Percentiles rank a stretch among this genome's conserved stretches.
Evolutionary conservation across 257 asterid genomes (phyloP).

Genomic region (Parsonsia alboflavescens): DNA sequence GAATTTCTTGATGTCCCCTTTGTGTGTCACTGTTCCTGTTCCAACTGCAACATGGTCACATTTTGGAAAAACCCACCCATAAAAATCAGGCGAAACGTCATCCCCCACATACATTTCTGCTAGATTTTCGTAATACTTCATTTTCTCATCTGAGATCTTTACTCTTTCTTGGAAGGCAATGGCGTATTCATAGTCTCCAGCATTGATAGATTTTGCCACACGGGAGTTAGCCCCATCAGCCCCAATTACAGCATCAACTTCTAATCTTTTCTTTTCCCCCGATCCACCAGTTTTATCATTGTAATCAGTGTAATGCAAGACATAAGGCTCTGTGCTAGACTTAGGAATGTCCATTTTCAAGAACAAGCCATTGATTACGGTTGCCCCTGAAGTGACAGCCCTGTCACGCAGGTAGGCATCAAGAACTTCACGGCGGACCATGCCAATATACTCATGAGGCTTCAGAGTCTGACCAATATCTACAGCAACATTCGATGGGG

Average conservation of each 20-base stretch:
- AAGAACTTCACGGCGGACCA: constrained; percentile 95
- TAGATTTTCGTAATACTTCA: constrained; percentile 74
- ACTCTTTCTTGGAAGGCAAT: constrained; percentile 90
- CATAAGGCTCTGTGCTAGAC: constrained; percentile 51
- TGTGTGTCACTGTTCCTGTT: constrained; percentile 90
- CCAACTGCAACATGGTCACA: constrained; percentile 98
- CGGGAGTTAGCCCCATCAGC: constrained; percentile 99
- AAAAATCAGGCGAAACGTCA: constrained; percentile 87
- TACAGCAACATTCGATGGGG: constrained; percentile 90
- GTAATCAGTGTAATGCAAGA: constrained; percentile 64
- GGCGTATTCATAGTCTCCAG: constrained; percentile 95
- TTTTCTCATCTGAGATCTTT: constrained; percentile 72
- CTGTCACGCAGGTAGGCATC: constrained; percentile 84
- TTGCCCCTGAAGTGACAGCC: constrained; percentile 66
- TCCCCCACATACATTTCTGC: constrained; percentile 96
- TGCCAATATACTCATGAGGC: constrained; percentile 90
- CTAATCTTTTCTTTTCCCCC: constrained; percentile 62
- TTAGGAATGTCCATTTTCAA: constrained; percentile 71
- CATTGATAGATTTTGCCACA: constrained; percentile 69
- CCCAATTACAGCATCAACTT: constrained; percentile 85
- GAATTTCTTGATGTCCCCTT: constrained; percentile 74
- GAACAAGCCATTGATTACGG: constrained; percentile 75
- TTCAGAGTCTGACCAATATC: constrained; percentile 79
- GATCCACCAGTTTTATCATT: constrained; percentile 53
- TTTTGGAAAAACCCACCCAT: constrained; percentile 95